These are phyloP conservation scores for Scutellaria minor DNA, from an alignment of 257 asterid genomes.

Conservation along the genomic window DNA sequence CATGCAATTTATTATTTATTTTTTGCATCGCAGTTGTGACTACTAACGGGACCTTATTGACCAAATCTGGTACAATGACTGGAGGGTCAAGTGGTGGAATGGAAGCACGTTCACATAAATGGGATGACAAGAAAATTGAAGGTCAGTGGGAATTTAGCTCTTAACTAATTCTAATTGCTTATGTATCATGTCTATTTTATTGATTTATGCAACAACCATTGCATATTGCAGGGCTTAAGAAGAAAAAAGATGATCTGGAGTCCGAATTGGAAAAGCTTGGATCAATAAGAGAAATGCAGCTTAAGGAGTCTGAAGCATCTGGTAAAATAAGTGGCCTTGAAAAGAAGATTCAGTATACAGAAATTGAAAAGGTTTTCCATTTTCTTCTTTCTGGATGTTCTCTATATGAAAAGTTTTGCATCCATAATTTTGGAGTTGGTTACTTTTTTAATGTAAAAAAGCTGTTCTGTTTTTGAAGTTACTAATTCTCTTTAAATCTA, in stretches of 20 bases:
- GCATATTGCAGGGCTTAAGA: constrained; percentile 71
- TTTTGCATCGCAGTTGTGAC: constrained; percentile 75
- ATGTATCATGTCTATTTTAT: constrained; percentile 20
- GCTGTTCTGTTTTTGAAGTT: background rate
- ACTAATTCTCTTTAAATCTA: constrained; percentile 3
- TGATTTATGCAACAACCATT: constrained; percentile 34
- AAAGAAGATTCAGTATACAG: constrained; percentile 95
- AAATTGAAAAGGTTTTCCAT: constrained; percentile 80
- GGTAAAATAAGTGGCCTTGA: constrained; percentile 96
- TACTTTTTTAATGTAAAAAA: background rate
- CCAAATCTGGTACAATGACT: constrained; percentile 99
- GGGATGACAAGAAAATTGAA: constrained; percentile 96
- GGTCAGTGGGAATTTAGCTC: constrained; percentile 50
- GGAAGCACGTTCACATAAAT: constrained; percentile 98
- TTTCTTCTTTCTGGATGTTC: constrained; percentile 21
- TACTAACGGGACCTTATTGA: constrained; percentile 83
- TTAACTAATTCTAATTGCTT: constrained; percentile 20
- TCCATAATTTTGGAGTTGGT: constrained; percentile 5
- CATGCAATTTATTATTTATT: constrained; percentile 6
- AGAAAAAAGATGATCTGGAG: constrained; percentile 82
- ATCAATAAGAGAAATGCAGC: constrained; percentile 97
- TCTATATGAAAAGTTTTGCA: constrained; percentile 17
- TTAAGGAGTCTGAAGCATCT: constrained; percentile 93
- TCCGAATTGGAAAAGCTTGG: constrained; percentile 88
- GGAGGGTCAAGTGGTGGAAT: constrained; percentile 99